Conservation (phyloP, 1,284 basidiomycete species). For the Moesziomyces sp. region DNA sequence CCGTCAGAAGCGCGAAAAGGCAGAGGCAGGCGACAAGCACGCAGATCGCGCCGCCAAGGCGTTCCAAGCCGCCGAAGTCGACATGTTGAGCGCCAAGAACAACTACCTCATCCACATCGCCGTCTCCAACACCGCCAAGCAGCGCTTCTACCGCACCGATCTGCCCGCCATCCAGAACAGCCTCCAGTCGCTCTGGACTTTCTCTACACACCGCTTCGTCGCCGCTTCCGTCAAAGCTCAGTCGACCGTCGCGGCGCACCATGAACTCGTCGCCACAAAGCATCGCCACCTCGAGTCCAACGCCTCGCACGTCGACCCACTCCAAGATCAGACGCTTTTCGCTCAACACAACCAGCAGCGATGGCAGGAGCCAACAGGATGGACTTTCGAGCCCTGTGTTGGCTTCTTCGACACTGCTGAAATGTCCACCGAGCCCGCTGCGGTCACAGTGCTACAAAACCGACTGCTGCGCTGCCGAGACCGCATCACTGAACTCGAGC, state of each 20-base stretch:
- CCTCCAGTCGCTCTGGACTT: slow-evolving; percentile 48
- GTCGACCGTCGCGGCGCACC: slow-evolving; percentile 22
- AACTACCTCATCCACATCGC: slow-evolving; percentile 51
- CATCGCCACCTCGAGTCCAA: slow-evolving; percentile 19
- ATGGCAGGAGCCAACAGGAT: slow-evolving; percentile 49
- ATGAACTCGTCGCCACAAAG: slow-evolving; percentile 24
- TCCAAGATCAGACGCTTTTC: slow-evolving; percentile 38
- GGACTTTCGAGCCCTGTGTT: slow-evolving; percentile 52
- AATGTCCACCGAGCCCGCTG: slow-evolving; percentile 40
- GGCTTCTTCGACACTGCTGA: slow-evolving; percentile 59
- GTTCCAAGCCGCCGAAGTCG: slow-evolving; percentile 41
- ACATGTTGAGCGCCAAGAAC: slow-evolving; percentile 58
- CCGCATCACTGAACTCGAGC: slow-evolving; percentile 42
- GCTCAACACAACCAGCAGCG: slow-evolving; percentile 48
- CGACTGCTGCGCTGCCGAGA: slow-evolving; percentile 36
- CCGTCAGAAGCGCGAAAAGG: slow-evolving; percentile 52
- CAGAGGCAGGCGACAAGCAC: slow-evolving; percentile 43
- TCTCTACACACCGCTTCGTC: slow-evolving; percentile 36
- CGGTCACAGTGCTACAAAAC: slow-evolving; percentile 51
- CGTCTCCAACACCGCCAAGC: slow-evolving; percentile 45
- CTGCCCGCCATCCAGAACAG: slow-evolving; percentile 41
- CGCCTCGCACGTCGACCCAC: slow-evolving; percentile 22
- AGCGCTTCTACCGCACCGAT: slow-evolving; percentile 47
- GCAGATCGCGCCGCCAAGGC: slow-evolving; percentile 49
- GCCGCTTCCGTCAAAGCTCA: slow-evolving; percentile 16